These are phyloP conservation scores for Microascus cirrosus DNA, from an alignment of 2,329 filamentous ascomycete genomes.

Conservation along the genomic window DNA sequence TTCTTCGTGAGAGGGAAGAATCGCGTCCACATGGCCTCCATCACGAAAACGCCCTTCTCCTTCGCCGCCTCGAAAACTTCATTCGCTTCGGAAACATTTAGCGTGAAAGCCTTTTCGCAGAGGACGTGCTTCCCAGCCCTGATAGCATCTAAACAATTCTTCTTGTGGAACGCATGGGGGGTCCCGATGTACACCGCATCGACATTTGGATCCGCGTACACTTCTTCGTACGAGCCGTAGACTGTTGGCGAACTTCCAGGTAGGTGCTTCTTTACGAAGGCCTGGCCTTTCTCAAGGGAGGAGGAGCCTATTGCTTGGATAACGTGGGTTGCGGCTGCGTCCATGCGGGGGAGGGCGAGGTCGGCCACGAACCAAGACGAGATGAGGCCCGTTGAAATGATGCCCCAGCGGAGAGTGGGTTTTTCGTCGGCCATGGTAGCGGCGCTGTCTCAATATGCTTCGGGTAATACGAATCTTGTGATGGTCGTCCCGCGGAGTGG, in stretches of 20 bases:
- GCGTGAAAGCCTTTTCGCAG: constrained; percentile 23
- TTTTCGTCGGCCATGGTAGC: neutral
- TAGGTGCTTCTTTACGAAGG: neutral
- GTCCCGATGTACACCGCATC: constrained; percentile 24
- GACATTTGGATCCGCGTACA: constrained; percentile 18
- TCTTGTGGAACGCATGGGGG: constrained; percentile 21
- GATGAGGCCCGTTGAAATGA: constrained; percentile 4
- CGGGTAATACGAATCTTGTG: neutral
- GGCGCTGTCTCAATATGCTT: neutral
- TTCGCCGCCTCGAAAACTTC: constrained; percentile 16
- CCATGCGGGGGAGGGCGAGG: constrained; percentile 20
- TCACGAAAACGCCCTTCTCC: constrained; percentile 19
- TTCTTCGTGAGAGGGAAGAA: constrained; percentile 18
- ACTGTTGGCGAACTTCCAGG: constrained; percentile 1
- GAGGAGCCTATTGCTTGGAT: constrained; percentile 30
- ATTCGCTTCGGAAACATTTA: constrained; percentile 17
- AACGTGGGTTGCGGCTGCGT: constrained; percentile 23
- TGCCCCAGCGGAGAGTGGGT: constrained; percentile 3
- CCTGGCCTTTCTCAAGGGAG: constrained; percentile 18
- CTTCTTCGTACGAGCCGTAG: constrained; percentile 14
- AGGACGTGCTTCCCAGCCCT: constrained; percentile 22
- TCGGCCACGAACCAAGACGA: constrained; percentile 24
- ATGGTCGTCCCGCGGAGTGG: too few species aligned
- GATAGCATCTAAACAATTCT: constrained; percentile 20
- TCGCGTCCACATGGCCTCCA: constrained; percentile 25